A percentile compares a stretch with the other conserved stretches of the same genome.
Conservation (phyloP, 495 filamentous ascomycete genomes). For the Xylaria curta region DNA sequence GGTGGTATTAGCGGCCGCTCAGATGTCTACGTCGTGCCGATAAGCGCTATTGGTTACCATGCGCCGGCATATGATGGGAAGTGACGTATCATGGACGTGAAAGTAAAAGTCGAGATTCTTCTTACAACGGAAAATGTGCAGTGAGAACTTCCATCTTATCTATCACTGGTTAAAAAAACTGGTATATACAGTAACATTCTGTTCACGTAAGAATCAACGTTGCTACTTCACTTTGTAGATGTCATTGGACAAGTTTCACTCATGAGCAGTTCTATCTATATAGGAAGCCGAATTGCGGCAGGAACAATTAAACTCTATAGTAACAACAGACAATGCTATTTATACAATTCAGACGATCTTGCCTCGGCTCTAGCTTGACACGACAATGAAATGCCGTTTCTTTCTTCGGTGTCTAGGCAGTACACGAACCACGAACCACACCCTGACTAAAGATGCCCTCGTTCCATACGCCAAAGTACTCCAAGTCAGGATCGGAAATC, state of each 20-base stretch:
- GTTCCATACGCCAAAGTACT: neutral
- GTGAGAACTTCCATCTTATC: neutral
- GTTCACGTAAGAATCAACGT: neutral
- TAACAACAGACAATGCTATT: neutral
- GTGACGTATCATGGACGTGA: neutral
- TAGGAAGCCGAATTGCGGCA: neutral
- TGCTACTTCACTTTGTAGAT: neutral
- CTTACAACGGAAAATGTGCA: too few species aligned
- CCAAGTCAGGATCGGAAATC: neutral
- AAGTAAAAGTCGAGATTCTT: neutral
- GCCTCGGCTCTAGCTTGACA: neutral
- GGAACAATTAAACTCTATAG: neutral
- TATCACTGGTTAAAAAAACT: too few species aligned
- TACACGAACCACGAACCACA: neutral
- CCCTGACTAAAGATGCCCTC: too few species aligned
- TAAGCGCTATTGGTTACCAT: constrained; percentile 7
- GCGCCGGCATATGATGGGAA: neutral
- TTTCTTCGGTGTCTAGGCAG: neutral
- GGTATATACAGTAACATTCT: neutral
- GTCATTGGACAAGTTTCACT: neutral
- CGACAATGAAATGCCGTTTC: neutral
- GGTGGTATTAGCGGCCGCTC: neutral
- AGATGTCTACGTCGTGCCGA: neutral
- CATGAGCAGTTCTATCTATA: neutral
- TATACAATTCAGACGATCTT: neutral